Base-by-base conservation (phyloP, 2,329 filamentous ascomycete genomes). In the Colletotrichum godetiae region DNA sequence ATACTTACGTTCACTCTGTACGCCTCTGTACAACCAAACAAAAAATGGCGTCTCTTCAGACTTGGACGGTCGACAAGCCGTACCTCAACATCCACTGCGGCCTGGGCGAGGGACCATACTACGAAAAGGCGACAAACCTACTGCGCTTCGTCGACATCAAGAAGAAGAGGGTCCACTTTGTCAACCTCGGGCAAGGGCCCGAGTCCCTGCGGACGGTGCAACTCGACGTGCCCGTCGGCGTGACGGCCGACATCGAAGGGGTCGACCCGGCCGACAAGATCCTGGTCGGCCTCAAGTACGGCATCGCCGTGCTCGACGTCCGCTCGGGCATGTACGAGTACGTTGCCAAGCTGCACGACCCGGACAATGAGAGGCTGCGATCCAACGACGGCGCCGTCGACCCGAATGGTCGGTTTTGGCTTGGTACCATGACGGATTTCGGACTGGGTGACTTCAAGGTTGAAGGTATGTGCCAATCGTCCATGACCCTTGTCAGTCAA, bases 371-470 rank as follows among this genome's bases (percentile, higher is more conserved):
- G 80, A 84, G 91, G 27, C 86, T 94, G 80, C 85, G 91, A 69
- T 88, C 93, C 82, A 98, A 98, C 80, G 95, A 98, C 79, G 95
- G 95, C 59, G 93, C 91, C 5, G 91, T 94, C 64, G 95, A 98
- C 79, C 92, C 91, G 31, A 88, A 92, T 75, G 95, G 95, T 37
- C 87, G 94, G 42, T 97, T 96, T 84, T 97, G 94, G 93, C 87
- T 95, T 6, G 94, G 95, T 8, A 90, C 90, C 75, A 97, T 98
- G 94, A 97, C 94, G 75, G 94, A 97, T 79, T 90, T 91, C 77
- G 83, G 82, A 19, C 77, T 84, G 24, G 88, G 88, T 42, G 82
- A 83, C 3, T 92, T 94, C 68, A 86, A 91, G 78, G 85, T 90
- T 58, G 88, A 92, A 81, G 89, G 89, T 89, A 77, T 80, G 42